These are phyloP conservation scores for Exophiala aquamarina DNA, from an alignment of 2,329 filamentous ascomycete species.

Conservation along the genomic window DNA sequence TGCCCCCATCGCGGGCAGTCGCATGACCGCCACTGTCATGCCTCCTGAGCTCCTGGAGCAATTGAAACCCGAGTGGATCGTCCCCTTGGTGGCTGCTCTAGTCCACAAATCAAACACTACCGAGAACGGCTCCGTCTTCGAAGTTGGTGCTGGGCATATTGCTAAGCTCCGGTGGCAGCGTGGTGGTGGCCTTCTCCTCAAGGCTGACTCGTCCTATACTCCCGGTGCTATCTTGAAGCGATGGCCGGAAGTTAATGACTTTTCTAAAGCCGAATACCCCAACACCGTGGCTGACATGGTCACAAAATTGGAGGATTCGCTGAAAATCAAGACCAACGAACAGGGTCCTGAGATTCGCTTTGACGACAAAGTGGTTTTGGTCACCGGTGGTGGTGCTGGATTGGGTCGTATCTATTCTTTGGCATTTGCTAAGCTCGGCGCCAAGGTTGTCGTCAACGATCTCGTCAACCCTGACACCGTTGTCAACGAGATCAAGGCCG, in stretches of 20 bases:
- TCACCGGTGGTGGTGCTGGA: slow-evolving; percentile 85
- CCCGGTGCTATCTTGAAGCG: slow-evolving; percentile 83
- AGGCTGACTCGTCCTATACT: slow-evolving; percentile 84
- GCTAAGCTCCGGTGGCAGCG: slow-evolving; percentile 96
- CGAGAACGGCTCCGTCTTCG: slow-evolving; percentile 88
- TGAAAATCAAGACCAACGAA: slow-evolving; percentile 72
- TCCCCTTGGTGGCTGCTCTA: slow-evolving; percentile 85
- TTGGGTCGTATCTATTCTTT: slow-evolving; percentile 90
- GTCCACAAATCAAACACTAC: slow-evolving; percentile 79
- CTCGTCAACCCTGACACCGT: slow-evolving; percentile 87
- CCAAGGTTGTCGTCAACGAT: slow-evolving; percentile 91
- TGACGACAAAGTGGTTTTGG: slow-evolving; percentile 77
- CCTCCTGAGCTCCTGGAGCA: slow-evolving; percentile 85
- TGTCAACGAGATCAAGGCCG: slow-evolving; percentile 86
- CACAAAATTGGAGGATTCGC: slow-evolving; percentile 76
- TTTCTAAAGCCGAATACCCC: slow-evolving; percentile 79
- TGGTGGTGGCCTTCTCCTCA: slow-evolving; percentile 81
- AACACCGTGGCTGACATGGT: slow-evolving; percentile 86
- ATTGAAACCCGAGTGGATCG: slow-evolving; percentile 90
- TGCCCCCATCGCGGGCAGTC: slow-evolving; percentile 89
- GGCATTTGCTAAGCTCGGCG: slow-evolving; percentile 80
- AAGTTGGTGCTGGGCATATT: slow-evolving; percentile 87
- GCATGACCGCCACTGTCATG: slow-evolving; percentile 95
- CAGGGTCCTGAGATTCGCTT: slow-evolving; percentile 75
- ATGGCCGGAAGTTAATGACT: slow-evolving; percentile 86